Percentiles rank a stretch among this genome's conserved stretches.
Conservation (phyloP, 2,329 filamentous ascomycete genomes). For the Trichoderma gracile region DNA sequence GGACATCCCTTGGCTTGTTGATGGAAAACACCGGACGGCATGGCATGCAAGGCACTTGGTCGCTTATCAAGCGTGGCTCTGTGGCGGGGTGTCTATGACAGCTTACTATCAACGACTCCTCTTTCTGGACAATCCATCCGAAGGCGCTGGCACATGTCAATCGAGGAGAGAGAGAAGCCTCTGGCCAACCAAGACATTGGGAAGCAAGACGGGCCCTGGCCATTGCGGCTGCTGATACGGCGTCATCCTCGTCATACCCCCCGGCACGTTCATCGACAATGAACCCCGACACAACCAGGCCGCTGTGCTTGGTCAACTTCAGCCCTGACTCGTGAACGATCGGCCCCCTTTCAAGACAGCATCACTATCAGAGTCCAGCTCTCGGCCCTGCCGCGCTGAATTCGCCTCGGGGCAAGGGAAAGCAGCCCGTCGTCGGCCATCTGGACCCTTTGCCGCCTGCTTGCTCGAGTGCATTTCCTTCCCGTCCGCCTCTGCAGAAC, state of each 20-base stretch:
- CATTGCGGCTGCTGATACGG: slow-evolving; percentile 23
- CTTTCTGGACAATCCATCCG: not conserved
- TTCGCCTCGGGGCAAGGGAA: not conserved
- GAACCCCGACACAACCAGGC: not conserved
- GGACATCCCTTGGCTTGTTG: not conserved
- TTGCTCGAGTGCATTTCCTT: not conserved
- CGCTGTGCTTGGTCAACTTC: slow-evolving; percentile 3
- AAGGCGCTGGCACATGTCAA: slow-evolving; percentile 24
- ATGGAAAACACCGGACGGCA: slow-evolving; percentile 1
- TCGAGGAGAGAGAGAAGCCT: slow-evolving; percentile 1
- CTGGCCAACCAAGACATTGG: not conserved
- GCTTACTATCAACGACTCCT: slow-evolving; percentile 10
- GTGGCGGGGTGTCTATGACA: slow-evolving; percentile 14
- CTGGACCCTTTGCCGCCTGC: slow-evolving; percentile 8
- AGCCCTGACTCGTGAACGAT: not conserved
- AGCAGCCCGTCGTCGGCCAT: not conserved
- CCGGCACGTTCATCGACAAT: slow-evolving; percentile 10
- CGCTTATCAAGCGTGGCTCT: slow-evolving; percentile 13
- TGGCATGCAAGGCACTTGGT: not conserved
- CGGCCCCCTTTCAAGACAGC: slow-evolving; percentile 5
- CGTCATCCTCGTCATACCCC: slow-evolving; percentile 16
- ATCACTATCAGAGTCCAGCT: not conserved
- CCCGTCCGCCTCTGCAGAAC: slow-evolving; percentile 3
- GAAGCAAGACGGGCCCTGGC: slow-evolving; percentile 8
- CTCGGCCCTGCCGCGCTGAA: not conserved